Evolutionary conservation across 2,329 filamentous ascomycete genomes (phyloP).

Genomic region (Stemphylium lycopersici): DNA sequence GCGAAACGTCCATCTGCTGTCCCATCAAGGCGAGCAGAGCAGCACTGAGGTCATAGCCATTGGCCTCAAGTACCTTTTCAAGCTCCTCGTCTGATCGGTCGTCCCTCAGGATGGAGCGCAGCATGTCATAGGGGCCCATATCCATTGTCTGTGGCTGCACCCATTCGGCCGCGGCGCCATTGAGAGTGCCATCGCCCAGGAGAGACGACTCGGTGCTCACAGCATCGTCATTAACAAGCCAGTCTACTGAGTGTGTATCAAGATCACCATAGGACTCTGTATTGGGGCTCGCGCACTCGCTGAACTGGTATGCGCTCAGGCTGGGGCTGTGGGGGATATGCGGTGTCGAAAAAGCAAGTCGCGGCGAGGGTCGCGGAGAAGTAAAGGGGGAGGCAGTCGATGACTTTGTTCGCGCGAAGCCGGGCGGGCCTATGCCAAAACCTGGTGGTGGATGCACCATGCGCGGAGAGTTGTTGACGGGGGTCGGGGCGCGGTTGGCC

Average conservation of each 20-base stretch:
- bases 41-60: slow-evolving; percentile 91
- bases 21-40: slow-evolving; percentile 92
- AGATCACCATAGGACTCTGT: slow-evolving; percentile 89
- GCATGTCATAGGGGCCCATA: slow-evolving; percentile 98
- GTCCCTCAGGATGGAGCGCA: slow-evolving; percentile 91
- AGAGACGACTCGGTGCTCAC: slow-evolving; percentile 78
- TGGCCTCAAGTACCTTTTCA: slow-evolving; percentile 83
- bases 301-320: slow-evolving; percentile 95
- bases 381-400: slow-evolving; percentile 84
- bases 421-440: slow-evolving; percentile 73
- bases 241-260: slow-evolving; percentile 93
- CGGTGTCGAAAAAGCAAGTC: slow-evolving; percentile 87
- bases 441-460: slow-evolving; percentile 82
- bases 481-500: slow-evolving; percentile 73
- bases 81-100: slow-evolving; percentile 92
- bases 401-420: slow-evolving; percentile 77
- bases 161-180: slow-evolving; percentile 82
- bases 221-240: slow-evolving; percentile 89
- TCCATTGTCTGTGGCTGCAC: slow-evolving; percentile 72
- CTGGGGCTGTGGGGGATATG: slow-evolving; percentile 92
- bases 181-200: slow-evolving; percentile 72
- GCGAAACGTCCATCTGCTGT: slow-evolving; percentile 61
- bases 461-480: slow-evolving; percentile 80
- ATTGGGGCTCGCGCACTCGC: slow-evolving; percentile 72
- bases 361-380: slow-evolving; percentile 89